These are phyloP conservation scores for Bocquillonia castaneifolia DNA, from an alignment of 441 rosid genomes.

Conservation along the genomic window DNA sequence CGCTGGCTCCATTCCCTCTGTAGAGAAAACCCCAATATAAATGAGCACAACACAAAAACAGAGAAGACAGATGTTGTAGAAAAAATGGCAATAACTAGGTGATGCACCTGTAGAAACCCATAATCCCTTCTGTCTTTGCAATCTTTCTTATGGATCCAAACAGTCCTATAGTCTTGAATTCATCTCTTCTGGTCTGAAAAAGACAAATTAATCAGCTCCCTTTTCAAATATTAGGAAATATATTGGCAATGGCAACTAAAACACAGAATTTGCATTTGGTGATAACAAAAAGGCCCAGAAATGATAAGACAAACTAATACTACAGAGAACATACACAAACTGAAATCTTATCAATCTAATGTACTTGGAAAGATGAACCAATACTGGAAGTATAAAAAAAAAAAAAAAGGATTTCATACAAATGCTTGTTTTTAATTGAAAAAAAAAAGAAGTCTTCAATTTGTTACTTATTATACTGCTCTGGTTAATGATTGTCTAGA, in stretches of 20 bases:
- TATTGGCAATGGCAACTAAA: no score
- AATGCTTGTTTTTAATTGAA: neutral
- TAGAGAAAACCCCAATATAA: constrained; percentile 16
- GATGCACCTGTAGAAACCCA: constrained; percentile 82
- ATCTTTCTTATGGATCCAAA: constrained; percentile 67
- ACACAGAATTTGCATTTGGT: no score
- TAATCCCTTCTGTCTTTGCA: constrained; percentile 65
- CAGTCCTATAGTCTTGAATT: constrained; percentile 64
- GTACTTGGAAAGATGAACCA: no score
- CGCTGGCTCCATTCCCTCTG: constrained; percentile 92
- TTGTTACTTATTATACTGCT: no score
- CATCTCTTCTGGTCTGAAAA: constrained; percentile 77
- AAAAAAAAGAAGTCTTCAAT: no score
- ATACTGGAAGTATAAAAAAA: no score
- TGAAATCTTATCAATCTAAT: no score
- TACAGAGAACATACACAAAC: no score
- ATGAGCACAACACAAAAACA: neutral
- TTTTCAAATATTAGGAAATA: neutral
- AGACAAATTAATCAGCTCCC: constrained; percentile 16
- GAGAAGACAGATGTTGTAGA: constrained; percentile 8
- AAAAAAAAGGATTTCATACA: no score
- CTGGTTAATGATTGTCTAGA: neutral
- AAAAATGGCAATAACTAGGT: constrained; percentile 15
- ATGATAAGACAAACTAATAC: no score
- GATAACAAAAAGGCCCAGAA: no score